Base-by-base conservation (phyloP, 257 asterid species). In the Salvia rosmarinus region DNA sequence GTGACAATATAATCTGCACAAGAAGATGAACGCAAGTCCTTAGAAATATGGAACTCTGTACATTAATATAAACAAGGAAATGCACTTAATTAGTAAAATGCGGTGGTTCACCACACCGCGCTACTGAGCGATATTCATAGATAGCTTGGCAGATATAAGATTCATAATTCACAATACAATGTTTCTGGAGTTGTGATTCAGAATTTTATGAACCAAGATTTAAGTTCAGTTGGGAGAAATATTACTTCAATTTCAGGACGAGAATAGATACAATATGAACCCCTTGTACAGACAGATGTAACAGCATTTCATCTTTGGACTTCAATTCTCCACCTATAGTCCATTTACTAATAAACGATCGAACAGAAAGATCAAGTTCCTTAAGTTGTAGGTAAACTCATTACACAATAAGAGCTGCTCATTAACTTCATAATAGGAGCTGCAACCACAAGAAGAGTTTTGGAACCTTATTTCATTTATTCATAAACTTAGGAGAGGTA, bases 1-100 rank as follows among this genome's bases (percentile, higher is more conserved):
- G 98, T 34, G 95, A 78, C 75, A 90, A 73, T 71, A 93, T 89
- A 37, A 90, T 84, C 97, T 89, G 89, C 86, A 80, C 17, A 65
- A 64, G 57, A 72, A 68, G 55, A 42, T 11, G 5, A 62, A 64
- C 0, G n/a, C 39, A 59, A 34, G 10, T 60, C 19, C 14, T 65
- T 6, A 66, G 40, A 47, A 49, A 68, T 64, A 64, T 46, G 64
- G 16, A 50, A 3, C 5, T n/a, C 7, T 23, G 8, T 21, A 42
- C 25, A 52, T 11, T 16, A 4, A 9, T 51, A 12, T 6, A 67
- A 32, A 50, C 46, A 51, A 51, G 55, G 42, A 21, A 17, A 54
- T 52, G 37, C 37, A 32, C 37, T 32, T 34, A n/a, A 12, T 37
- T 47, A 25, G 30, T 35, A 60, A 60, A 34, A 17, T 8, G 57